Evolutionary conservation across 2,329 filamentous ascomycete genomes (phyloP).

Genomic region (Alternaria consortialis): DNA sequence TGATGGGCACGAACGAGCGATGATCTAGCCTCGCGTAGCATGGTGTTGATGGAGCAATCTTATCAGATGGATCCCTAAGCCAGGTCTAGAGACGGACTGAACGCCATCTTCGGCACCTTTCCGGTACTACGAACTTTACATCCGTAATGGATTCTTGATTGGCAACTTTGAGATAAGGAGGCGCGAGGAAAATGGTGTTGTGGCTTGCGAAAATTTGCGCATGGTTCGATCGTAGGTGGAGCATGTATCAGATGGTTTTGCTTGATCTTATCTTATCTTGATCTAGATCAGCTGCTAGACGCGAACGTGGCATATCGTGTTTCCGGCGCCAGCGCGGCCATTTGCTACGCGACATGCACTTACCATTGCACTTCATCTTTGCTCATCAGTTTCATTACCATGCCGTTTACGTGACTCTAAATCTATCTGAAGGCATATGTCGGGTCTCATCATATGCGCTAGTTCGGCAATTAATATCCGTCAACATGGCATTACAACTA

Average conservation of each 20-base stretch:
- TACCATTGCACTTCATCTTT: no score
- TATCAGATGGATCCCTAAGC: constrained; percentile 21
- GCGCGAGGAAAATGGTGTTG: not conserved
- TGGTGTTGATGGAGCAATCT: constrained; percentile 17
- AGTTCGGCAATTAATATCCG: not conserved
- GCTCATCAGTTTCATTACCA: not conserved
- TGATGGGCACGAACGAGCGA: not conserved
- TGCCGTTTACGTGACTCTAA: not conserved
- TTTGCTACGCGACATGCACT: no score
- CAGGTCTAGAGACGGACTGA: not conserved
- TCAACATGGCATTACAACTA: no score
- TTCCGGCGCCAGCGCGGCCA: not conserved
- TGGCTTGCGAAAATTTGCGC: constrained; percentile 16
- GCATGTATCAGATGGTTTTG: constrained; percentile 1
- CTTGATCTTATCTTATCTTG: constrained; percentile 27
- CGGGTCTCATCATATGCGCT: not conserved
- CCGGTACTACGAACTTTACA: not conserved
- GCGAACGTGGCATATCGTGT: not conserved
- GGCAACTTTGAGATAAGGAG: not conserved
- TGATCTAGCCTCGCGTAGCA: not conserved
- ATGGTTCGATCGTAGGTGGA: not conserved
- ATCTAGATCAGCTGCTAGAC: constrained; percentile 20
- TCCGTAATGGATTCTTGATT: not conserved
- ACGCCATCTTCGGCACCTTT: not conserved
- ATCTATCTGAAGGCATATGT: not conserved